A percentile compares a stretch with the other conserved stretches of the same genome.
These are phyloP conservation scores for Starmerella vitae DNA, from an alignment of 805 yeast genomes.

Conservation along the genomic window DNA sequence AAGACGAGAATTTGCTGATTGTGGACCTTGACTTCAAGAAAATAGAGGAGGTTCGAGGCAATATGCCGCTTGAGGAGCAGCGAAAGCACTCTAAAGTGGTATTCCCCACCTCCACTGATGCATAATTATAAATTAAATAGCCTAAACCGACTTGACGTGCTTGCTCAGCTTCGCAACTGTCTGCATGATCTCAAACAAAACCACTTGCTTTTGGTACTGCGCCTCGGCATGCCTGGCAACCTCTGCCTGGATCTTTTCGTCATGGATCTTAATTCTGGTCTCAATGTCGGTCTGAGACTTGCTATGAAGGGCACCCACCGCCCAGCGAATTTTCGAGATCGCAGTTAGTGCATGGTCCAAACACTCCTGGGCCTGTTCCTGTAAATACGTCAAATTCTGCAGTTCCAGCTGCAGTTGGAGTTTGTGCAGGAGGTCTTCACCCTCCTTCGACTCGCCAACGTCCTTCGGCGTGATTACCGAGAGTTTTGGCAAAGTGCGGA, in stretches of 20 bases:
- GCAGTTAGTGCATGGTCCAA: slow-evolving; percentile 11
- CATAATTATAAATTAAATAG: too few relatives aligned
- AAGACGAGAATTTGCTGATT: slow-evolving; percentile 47
- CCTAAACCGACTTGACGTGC: slow-evolving; percentile 1
- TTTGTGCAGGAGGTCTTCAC: not conserved
- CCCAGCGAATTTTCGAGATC: slow-evolving; percentile 12
- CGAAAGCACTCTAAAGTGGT: too few relatives aligned
- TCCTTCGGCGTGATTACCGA: slow-evolving; percentile 6
- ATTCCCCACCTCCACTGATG: too few relatives aligned
- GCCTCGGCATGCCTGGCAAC: slow-evolving; percentile 8
- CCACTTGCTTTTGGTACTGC: slow-evolving; percentile 10
- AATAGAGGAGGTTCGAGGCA: slow-evolving; percentile 43
- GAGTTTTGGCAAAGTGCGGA: slow-evolving; percentile 15
- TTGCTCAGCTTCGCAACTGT: slow-evolving; percentile 1
- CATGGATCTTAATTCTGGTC: slow-evolving; percentile 10
- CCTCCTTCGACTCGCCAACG: not conserved
- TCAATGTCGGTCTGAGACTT: slow-evolving; percentile 5
- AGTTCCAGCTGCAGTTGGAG: slow-evolving; percentile 15
- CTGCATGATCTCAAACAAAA: slow-evolving; percentile 7
- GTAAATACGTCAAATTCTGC: slow-evolving; percentile 14
- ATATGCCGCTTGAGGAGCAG: slow-evolving; percentile 57
- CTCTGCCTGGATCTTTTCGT: slow-evolving; percentile 9
- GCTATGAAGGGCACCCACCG: slow-evolving; percentile 8
- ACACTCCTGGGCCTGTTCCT: slow-evolving; percentile 18
- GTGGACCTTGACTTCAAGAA: slow-evolving; percentile 55